Evolutionary conservation across 208 protist species (phyloP).

Genomic region (Trypanosoma scelopori): DNA sequence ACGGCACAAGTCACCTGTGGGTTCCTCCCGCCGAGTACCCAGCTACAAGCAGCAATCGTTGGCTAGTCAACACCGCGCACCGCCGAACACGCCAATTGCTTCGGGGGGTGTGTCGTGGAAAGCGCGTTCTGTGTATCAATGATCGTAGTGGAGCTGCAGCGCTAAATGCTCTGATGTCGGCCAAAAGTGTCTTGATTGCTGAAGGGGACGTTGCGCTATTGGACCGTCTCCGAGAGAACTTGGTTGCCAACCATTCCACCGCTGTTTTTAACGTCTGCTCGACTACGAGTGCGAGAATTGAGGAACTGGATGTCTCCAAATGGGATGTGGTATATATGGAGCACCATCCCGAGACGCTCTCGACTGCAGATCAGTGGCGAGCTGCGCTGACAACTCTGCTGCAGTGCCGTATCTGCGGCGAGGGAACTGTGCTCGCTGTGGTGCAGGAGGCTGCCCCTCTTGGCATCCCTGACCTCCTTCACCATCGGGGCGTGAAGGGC

Average conservation of each 20-base stretch:
- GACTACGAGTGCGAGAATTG: conserved; percentile 36
- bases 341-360: conserved; percentile 49
- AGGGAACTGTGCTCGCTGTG: conserved; percentile 64
- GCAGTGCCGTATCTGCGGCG: conserved; percentile 44
- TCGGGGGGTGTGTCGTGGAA: conserved; percentile 60
- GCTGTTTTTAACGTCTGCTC: conserved; percentile 64
- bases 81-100: conserved; percentile 63
- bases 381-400: conserved; percentile 39
- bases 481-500: background rate
- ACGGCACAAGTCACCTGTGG: conserved; percentile 75
- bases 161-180: conserved; percentile 78
- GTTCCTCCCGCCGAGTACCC: conserved; percentile 32
- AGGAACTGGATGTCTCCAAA: conserved; percentile 36
- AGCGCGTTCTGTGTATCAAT: conserved; percentile 74
- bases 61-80: conserved; percentile 68
- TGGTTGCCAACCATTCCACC: conserved; percentile 69
- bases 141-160: conserved; percentile 68
- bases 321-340: conserved; percentile 80
- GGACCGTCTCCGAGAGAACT: conserved; percentile 64
- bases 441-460: conserved; percentile 68
- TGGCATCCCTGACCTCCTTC: conserved; percentile 60
- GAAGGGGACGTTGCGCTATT: conserved; percentile 39
- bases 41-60: conserved; percentile 42
- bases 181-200: conserved; percentile 66
- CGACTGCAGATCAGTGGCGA: conserved; percentile 58